Evolutionary conservation across 768 basidiomycete species (phyloP), one percentile per base, ranked within the genome.

Genomic region (Udeniomyces megalosporus): DNA sequence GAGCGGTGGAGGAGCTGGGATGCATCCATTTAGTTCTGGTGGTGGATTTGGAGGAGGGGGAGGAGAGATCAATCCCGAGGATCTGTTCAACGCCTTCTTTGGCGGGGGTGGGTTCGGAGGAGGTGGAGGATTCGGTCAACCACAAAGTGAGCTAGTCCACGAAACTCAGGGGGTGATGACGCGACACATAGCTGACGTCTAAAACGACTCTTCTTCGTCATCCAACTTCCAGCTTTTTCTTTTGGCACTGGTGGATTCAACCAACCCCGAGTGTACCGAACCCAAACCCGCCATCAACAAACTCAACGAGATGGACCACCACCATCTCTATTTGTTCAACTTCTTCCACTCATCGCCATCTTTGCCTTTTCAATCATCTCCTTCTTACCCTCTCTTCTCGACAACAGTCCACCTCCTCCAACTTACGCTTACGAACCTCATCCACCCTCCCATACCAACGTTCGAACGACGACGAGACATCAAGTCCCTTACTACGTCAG

Each of bases 1-100:
- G 20, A 34, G 58, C 31, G 51, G 51, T 61, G 75, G 80, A 58
- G 86, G 88, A 54, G n/a, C n/a, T n/a, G n/a, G n/a, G n/a, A 82
- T 82, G 80, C 74, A 47, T n/a, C n/a, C n/a, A n/a, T 45, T 34
- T 24, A 66, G 66, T 11, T 53, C 22, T 11, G 60, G 47, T n/a
- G 49, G 66, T 22, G 45, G 58, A 31, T 66, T 50, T 26, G 50
- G 61, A 20, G 52, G 62, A 42, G 65, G 62, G 12, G 62, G 62
- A 54, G 59, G 82, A 59, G 92, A 96, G 74, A 77, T 97, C 68
- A 91, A 86, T 61, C 91, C 93, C 5, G 93, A 96, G 74, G 93
- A 96, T 62, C 71, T 97, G 60, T 97, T 97, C 77, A 93, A 96
- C 71, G 91, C 93, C 86, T 95, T 97, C 81, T 97, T 97, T 72